A percentile compares a stretch with the other conserved stretches of the same genome.
These are phyloP conservation scores for Hydnomerulius pinastri DNA, from an alignment of 768 basidiomycete genomes.

Conservation along the genomic window DNA sequence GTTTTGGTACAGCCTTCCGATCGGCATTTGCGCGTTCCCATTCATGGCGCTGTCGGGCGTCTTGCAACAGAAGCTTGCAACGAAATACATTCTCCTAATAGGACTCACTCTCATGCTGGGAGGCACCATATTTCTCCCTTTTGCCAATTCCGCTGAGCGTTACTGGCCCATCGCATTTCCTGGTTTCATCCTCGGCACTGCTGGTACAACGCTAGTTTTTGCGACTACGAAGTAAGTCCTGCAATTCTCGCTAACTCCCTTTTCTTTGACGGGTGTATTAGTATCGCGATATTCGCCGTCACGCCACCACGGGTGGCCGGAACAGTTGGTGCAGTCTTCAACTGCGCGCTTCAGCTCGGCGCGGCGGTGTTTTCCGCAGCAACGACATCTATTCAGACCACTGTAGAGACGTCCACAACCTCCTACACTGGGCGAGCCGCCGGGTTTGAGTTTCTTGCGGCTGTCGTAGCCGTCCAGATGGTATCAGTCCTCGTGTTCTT, in stretches of 20 bases:
- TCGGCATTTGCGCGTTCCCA: constrained; percentile 41
- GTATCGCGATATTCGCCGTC: constrained; percentile 52
- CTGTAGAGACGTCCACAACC: constrained; percentile 34
- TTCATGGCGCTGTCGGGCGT: too few species aligned
- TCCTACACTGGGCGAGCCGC: constrained; percentile 44
- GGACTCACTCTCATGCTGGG: constrained; percentile 41
- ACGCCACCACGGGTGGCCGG: constrained; percentile 52
- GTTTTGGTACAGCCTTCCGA: constrained; percentile 36
- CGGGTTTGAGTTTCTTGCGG: constrained; percentile 47
- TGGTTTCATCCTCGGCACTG: constrained; percentile 48
- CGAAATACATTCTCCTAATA: constrained; percentile 48
- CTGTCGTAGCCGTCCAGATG: constrained; percentile 34
- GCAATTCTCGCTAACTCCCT: too few species aligned
- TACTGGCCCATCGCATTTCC: constrained; percentile 55
- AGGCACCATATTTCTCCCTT: constrained; percentile 43
- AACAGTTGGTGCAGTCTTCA: constrained; percentile 57
- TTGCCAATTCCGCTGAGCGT: constrained; percentile 38
- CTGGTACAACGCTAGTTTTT: constrained; percentile 47
- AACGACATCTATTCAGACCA: constrained; percentile 49
- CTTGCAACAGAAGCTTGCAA: too few species aligned
- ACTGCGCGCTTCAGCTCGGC: constrained; percentile 53
- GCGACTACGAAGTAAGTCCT: constrained; percentile 52
- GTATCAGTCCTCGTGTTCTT: constrained; percentile 39
- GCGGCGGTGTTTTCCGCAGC: constrained; percentile 52
- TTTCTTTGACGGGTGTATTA: constrained; percentile 22